Conservation (phyloP, 2,329 filamentous ascomycete genomes). For the Penicillium sp. region DNA sequence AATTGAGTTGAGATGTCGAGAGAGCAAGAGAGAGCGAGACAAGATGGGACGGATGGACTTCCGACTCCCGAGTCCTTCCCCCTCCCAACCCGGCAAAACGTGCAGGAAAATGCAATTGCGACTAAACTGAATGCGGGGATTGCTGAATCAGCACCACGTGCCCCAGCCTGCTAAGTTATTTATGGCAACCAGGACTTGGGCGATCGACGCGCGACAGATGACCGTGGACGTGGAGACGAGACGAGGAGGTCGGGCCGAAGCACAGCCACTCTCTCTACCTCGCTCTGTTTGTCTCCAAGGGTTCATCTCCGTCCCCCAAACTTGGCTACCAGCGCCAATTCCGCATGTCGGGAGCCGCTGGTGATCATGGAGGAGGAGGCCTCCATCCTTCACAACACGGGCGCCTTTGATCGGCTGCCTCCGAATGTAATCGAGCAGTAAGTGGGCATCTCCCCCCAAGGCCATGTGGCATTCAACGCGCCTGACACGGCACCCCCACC, state of each 20-base stretch:
- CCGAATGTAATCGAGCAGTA: slow-evolving; percentile 25
- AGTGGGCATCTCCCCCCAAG: slow-evolving; percentile 4
- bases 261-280: slow-evolving; percentile 21
- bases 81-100: neutral
- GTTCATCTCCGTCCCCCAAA: slow-evolving; percentile 7
- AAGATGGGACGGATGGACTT: neutral
- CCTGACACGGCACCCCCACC: slow-evolving; percentile 20
- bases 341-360: slow-evolving; percentile 21
- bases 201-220: slow-evolving; percentile 15
- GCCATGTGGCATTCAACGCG: neutral
- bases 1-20: neutral
- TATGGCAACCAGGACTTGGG: slow-evolving; percentile 7
- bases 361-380: slow-evolving; percentile 29
- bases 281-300: slow-evolving; percentile 1
- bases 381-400: slow-evolving; percentile 10
- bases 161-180: slow-evolving; percentile 10
- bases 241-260: slow-evolving; percentile 14
- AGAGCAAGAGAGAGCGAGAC: neutral
- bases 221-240: slow-evolving; percentile 1
- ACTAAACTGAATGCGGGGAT: slow-evolving; percentile 14
- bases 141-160: slow-evolving; percentile 21
- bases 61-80: too few relatives aligned
- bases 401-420: slow-evolving; percentile 25
- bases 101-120: neutral
- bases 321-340: slow-evolving; percentile 13